Conservation (phyloP, 768 basidiomycete genomes). For the Russula ochroleuca region DNA sequence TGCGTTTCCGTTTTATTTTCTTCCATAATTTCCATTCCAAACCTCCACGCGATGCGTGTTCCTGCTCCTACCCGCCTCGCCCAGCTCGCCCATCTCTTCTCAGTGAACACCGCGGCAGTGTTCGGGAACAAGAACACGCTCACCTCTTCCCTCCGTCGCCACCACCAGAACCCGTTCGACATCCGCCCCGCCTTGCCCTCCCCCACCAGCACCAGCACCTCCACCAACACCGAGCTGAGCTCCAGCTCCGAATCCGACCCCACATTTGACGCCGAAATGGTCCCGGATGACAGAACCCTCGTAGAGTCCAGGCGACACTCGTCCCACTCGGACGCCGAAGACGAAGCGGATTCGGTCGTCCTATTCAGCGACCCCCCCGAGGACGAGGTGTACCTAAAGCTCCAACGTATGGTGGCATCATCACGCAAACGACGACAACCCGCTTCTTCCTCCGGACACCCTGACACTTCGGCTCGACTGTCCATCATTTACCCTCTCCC, state of each 20-base stretch:
- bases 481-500: slow-evolving; percentile 25
- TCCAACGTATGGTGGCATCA: background rate
- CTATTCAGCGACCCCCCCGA: slow-evolving; percentile 1
- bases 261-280: slow-evolving; percentile 14
- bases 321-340: slow-evolving; percentile 1
- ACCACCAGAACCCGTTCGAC: background rate
- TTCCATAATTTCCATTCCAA: slow-evolving; percentile 14
- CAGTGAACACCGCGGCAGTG: slow-evolving; percentile 3
- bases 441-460: background rate
- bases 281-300: slow-evolving; percentile 18
- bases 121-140: slow-evolving; percentile 6
- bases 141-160: slow-evolving; percentile 6
- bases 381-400: background rate
- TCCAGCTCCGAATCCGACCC: background rate
- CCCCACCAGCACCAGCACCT: background rate
- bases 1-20: slow-evolving; percentile 2
- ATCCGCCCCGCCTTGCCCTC: background rate
- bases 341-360: background rate
- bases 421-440: background rate
- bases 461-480: background rate
- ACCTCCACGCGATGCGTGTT: slow-evolving; percentile 24
- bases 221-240: background rate
- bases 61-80: slow-evolving; percentile 11
- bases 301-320: slow-evolving; percentile 8
- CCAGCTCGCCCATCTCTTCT: slow-evolving; percentile 16